Percentiles rank a stretch among this genome's conserved stretches.
These are phyloP conservation scores for Ilyonectria mors-panacis DNA, from an alignment of 2,329 filamentous ascomycete species.

Conservation along the genomic window DNA sequence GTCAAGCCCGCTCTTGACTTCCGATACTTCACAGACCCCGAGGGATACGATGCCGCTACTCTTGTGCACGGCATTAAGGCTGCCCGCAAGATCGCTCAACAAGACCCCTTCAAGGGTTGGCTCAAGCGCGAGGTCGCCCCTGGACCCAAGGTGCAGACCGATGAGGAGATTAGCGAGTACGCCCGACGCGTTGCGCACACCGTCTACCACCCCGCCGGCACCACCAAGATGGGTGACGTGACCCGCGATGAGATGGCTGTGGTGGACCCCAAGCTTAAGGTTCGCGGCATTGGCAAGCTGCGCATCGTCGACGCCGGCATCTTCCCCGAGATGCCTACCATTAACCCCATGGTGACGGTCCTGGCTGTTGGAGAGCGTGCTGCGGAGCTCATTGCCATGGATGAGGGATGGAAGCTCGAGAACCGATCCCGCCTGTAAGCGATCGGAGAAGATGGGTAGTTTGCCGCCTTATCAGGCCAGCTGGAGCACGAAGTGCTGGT, in stretches of 20 bases:
- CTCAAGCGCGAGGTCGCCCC: conserved; percentile 87
- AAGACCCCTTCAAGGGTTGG: conserved; percentile 86
- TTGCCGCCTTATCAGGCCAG: conserved; percentile 18
- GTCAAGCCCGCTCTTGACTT: conserved; percentile 90
- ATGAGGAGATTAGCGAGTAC: conserved; percentile 87
- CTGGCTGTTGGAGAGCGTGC: conserved; percentile 86
- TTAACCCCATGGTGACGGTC: conserved; percentile 94
- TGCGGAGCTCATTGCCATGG: conserved; percentile 83
- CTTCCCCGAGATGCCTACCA: conserved; percentile 88
- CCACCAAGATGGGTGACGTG: conserved; percentile 90
- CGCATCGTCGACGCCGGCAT: conserved; percentile 90
- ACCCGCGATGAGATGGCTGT: conserved; percentile 79
- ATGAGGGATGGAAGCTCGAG: conserved; percentile 68
- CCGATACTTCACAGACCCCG: conserved; percentile 89
- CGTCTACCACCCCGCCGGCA: conserved; percentile 91
- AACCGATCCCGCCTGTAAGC: conserved; percentile 52
- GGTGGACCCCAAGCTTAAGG: conserved; percentile 81
- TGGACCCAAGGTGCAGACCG: conserved; percentile 79
- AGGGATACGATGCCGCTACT: conserved; percentile 87
- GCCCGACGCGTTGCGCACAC: conserved; percentile 87
- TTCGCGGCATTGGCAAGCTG: conserved; percentile 80
- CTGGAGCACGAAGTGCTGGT: conserved; percentile 17
- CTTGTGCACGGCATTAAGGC: conserved; percentile 84
- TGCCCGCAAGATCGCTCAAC: conserved; percentile 81
- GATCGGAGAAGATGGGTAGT: not conserved